Percentiles rank a stretch among this genome's conserved stretches.
phyloP scores from a whole-genome alignment of 768 basidiomycete species.

The Termitomyces sp. region DNA sequence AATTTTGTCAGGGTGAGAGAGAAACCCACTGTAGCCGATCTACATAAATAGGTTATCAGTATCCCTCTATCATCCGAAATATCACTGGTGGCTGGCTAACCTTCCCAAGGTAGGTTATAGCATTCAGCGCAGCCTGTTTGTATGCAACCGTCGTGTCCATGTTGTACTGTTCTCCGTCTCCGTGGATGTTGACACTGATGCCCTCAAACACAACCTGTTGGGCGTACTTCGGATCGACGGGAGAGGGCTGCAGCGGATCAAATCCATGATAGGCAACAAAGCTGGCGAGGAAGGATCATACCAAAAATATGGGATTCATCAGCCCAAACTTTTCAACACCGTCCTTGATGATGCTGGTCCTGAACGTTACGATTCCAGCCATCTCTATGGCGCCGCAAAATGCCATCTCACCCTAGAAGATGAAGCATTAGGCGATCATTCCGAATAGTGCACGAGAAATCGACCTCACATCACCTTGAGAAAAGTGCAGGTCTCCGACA shows the following conservation, averaged over 20 bases:
- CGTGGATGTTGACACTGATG: constrained; percentile 66
- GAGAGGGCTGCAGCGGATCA: constrained; percentile 48
- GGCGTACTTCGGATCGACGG: constrained; percentile 69
- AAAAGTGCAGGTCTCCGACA: constrained; percentile 76
- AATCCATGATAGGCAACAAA: not conserved
- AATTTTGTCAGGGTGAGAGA: not conserved
- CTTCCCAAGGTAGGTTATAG: constrained; percentile 69
- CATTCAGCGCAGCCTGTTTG: constrained; percentile 74
- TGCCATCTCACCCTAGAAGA: constrained; percentile 54
- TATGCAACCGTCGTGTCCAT: constrained; percentile 81
- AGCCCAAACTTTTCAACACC: constrained; percentile 70
- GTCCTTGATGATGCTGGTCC: constrained; percentile 65
- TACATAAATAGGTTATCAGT: constrained; percentile 18
- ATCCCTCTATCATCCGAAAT: not conserved
- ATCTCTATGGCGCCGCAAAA: constrained; percentile 81
- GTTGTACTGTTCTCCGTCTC: constrained; percentile 68
- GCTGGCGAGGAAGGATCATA: constrained; percentile 19
- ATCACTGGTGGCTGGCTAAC: constrained; percentile 20
- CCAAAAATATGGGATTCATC: constrained; percentile 72
- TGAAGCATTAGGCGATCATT: not conserved
- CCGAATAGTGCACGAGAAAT: not conserved
- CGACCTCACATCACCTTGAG: constrained; percentile 58
- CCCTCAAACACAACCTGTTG: constrained; percentile 77
- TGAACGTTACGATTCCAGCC: constrained; percentile 73
- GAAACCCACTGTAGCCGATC: constrained; percentile 64